Evolutionary conservation across 495 filamentous ascomycete genomes (phyloP).

Genomic region (Penicillium subrubescens): DNA sequence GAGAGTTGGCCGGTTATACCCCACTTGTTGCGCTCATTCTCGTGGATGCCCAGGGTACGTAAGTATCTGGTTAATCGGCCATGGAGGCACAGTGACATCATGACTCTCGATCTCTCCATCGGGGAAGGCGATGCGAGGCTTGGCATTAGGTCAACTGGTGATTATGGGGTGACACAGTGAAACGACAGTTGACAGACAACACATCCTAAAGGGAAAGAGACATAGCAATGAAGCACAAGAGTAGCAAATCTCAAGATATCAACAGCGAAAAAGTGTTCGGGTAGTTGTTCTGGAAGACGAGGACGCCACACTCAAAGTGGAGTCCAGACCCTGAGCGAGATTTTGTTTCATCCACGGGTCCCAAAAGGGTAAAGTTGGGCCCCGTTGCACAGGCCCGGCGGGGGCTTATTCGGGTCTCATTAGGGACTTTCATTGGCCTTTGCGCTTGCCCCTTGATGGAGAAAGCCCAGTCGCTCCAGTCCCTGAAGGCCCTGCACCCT

Average conservation of each 20-base stretch:
- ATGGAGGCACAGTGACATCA: slow-evolving; percentile 20
- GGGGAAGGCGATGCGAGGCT: slow-evolving; percentile 3
- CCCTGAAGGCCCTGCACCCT: not conserved
- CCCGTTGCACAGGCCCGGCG: not conserved
- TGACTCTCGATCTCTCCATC: slow-evolving; percentile 5
- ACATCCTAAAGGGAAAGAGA: not conserved
- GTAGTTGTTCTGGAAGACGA: slow-evolving; percentile 2
- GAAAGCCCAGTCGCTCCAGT: not conserved
- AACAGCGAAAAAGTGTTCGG: not conserved
- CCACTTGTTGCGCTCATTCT: slow-evolving; percentile 7
- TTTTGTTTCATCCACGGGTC: slow-evolving; percentile 23
- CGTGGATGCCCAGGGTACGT: slow-evolving; percentile 10
- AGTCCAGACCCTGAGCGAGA: slow-evolving; percentile 10
- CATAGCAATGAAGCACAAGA: not conserved
- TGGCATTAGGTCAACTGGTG: not conserved
- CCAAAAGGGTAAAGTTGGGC: slow-evolving; percentile 10
- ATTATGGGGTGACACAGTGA: not conserved
- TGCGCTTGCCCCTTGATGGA: slow-evolving; percentile 3
- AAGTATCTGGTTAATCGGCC: slow-evolving; percentile 14
- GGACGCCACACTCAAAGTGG: not conserved
- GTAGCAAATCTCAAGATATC: not conserved
- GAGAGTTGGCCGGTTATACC: not conserved
- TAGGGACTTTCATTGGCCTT: not conserved
- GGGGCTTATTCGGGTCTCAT: not conserved
- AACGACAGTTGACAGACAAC: not conserved